A percentile compares a stretch with the other conserved stretches of the same genome.
phyloP scores from a whole-genome alignment of 2,329 filamentous ascomycete genomes.

The Trichoderma sp. region DNA sequence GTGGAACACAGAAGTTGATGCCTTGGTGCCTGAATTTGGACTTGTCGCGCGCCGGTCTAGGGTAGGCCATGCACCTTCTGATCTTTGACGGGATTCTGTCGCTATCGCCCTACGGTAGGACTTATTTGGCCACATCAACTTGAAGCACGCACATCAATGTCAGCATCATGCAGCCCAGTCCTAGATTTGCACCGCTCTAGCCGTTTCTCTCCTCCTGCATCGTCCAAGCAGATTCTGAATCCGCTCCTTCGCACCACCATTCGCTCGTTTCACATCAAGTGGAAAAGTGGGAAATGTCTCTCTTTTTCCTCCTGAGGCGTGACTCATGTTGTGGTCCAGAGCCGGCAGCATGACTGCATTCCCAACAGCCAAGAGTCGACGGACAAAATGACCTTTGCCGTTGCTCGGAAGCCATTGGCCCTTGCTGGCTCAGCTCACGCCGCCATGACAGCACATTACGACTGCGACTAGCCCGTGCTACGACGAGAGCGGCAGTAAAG shows the following conservation, averaged over 20 bases:
- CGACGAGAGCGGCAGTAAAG: slow-evolving; percentile 9
- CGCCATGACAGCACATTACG: slow-evolving; percentile 3
- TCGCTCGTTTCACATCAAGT: neutral
- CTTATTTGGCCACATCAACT: neutral
- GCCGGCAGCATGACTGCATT: neutral
- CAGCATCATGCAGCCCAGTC: slow-evolving; percentile 4
- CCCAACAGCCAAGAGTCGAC: neutral
- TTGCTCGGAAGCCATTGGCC: slow-evolving; percentile 1
- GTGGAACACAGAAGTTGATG: neutral
- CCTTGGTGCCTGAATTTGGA: slow-evolving; percentile 4
- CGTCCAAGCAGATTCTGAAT: neutral
- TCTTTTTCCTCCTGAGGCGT: neutral
- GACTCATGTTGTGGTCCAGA: slow-evolving; percentile 6
- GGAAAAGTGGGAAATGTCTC: neutral
- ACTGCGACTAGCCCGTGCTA: neutral
- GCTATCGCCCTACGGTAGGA: neutral
- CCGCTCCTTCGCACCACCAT: neutral
- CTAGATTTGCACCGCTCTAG: neutral
- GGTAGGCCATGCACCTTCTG: neutral
- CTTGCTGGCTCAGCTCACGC: slow-evolving; percentile 12
- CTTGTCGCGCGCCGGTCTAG: neutral
- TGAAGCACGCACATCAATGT: neutral
- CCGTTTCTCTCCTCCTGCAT: neutral
- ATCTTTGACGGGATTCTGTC: neutral
- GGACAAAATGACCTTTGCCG: neutral